phyloP scores from a whole-genome alignment of 306 rosid genomes.

The Rosa multiflora region DNA sequence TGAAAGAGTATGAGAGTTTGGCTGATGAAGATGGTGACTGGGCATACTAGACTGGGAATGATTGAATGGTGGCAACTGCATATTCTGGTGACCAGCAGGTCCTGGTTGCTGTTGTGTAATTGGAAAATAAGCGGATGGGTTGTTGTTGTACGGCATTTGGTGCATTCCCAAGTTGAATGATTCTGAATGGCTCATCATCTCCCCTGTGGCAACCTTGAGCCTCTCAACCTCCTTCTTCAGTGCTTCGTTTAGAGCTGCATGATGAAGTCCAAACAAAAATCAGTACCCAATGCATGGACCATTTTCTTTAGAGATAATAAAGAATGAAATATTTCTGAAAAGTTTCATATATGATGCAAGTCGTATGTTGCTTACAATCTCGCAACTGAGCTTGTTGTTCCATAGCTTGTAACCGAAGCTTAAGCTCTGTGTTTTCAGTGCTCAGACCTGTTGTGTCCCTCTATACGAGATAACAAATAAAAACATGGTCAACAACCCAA shows the following conservation, averaged over 20 bases:
- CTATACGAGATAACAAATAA: constrained; percentile 40
- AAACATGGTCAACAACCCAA: not conserved
- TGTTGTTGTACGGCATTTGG: constrained; percentile 62
- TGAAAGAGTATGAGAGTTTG: constrained; percentile 59
- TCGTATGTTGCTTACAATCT: constrained; percentile 54
- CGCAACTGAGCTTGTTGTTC: constrained; percentile 99
- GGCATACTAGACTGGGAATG: constrained; percentile 52
- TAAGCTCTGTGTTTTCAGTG: constrained; percentile 92
- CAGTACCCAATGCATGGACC: constrained; percentile 1
- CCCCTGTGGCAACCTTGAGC: constrained; percentile 90
- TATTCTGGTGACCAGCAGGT: constrained; percentile 55
- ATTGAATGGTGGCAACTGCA: constrained; percentile 57
- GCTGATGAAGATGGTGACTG: constrained; percentile 56
- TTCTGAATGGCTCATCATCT: constrained; percentile 67
- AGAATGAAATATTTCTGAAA: not conserved
- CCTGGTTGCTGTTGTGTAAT: constrained; percentile 54
- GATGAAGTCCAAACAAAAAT: constrained; percentile 12
- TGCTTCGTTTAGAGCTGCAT: constrained; percentile 84
- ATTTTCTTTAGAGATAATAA: not conserved
- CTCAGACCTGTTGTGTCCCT: constrained; percentile 87
- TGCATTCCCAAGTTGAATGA: constrained; percentile 86
- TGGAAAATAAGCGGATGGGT: constrained; percentile 62
- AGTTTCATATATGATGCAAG: constrained; percentile 15
- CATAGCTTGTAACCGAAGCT: constrained; percentile 92
- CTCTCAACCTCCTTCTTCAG: constrained; percentile 96